Evolutionary conservation across 805 yeast genomes (phyloP), one percentile per base, ranked within the genome.

Genomic region (Hanseniaspora clermontiae): DNA sequence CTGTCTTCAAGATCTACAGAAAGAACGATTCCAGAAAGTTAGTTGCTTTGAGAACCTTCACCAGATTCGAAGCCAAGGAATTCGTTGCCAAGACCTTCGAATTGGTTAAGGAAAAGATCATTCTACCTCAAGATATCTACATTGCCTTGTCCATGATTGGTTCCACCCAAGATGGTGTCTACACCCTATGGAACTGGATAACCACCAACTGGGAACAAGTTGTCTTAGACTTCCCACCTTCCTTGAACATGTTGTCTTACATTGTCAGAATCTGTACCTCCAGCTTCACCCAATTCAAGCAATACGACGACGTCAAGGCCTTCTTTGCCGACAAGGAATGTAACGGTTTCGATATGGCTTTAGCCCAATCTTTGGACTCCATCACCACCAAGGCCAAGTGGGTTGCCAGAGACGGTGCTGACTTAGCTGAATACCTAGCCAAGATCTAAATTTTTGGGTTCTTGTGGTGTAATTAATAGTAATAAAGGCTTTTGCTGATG

Each of bases 61-160:
- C 95, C 64, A 67, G 75, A 60, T 82, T 84, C 64, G 77, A 73
- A 58, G 77, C 79, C 54, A 69, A 73, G 3, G 71, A 73, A 53
- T 69, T 82, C 53, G 72, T 80, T 57, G 71, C 78, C 63, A 79
- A 79, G 73, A 78, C 86, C 6, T 71, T 82, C 32, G 74, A 70
- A 3, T 74, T 75, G 64, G 67, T 82, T 60, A 76, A 83, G 60
- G 79, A 82, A 60, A 83, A 83, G 36, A 70, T 81, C 48, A 72
- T 74, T 43, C 73, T 84, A 59, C 78, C 80, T 62, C 95, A 87
- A 73, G 95, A 87, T 67, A 77, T 84, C 55, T 81, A 81, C 70
- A 76, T 81, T 61, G 95, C 95, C 61, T 75, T 91, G 80, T 78
- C 73, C 59, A 90, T 93, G 45, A 72, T 87, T 73, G 74, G 84